Percentiles rank a stretch among this genome's conserved stretches.
phyloP scores from a whole-genome alignment of 805 yeast species.

The Candida ascalaphidarum region DNA sequence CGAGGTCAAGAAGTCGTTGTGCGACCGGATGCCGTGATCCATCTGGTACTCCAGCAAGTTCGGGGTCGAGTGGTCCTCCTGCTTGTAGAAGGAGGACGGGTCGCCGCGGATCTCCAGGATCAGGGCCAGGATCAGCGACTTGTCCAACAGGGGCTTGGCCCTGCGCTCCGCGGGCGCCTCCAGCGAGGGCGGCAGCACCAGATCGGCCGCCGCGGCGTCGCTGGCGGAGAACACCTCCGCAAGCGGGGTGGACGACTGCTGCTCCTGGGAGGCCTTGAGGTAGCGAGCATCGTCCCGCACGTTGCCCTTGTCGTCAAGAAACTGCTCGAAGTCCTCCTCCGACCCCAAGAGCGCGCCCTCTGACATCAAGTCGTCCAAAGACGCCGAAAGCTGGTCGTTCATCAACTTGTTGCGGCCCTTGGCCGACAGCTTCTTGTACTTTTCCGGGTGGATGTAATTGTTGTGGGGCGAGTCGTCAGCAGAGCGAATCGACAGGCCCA shows the following conservation, averaged over 20 bases:
- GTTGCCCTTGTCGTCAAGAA: conserved; percentile 46
- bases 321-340: conserved; percentile 45
- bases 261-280: conserved; percentile 1
- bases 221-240: conserved; percentile 1
- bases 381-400: conserved; percentile 37
- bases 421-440: conserved; percentile 18
- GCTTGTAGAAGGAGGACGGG: conserved; percentile 5
- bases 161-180: conserved; percentile 1
- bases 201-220: conserved; percentile 2
- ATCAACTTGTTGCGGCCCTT: conserved; percentile 6
- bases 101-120: neutral
- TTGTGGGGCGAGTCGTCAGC: conserved; percentile 39
- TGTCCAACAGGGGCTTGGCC: conserved; percentile 1
- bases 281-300: conserved; percentile 40
- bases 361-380: conserved; percentile 41
- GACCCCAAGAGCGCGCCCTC: conserved; percentile 39
- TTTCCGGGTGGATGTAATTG: conserved; percentile 38
- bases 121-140: conserved; percentile 1
- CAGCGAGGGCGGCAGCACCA: neutral
- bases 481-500: conserved; percentile 43
- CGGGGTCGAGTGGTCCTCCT: conserved; percentile 29
- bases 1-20: conserved; percentile 23
- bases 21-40: conserved; percentile 28
- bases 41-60: conserved; percentile 37
- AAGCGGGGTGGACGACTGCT: no score